Base-by-base conservation (phyloP, 2,329 filamentous ascomycete genomes). In the Cytospora leucostoma region DNA sequence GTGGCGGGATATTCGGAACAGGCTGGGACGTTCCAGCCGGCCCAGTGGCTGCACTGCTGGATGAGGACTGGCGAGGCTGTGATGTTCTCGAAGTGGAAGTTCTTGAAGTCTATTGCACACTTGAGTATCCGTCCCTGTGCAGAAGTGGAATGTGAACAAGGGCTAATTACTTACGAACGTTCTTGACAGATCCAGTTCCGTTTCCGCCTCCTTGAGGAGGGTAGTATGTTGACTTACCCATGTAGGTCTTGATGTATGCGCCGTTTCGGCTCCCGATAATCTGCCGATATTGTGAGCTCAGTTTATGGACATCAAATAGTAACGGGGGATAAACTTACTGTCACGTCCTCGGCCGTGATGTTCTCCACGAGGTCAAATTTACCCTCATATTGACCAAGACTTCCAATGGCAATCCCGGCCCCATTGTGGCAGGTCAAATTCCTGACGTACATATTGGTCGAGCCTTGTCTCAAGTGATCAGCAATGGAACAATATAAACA, bases 51-150 rank as follows among this genome's bases (percentile, higher is more conserved):
- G 59, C 59, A 61, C 40, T 61, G 59, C 15, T 61, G 33, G 7
- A 61, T 8, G 33, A 61, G 59, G 32, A 61, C 59, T 3, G 59
- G 59, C 6, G 59, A 38, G 15, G 59, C 51, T 7, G 59, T 61
- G 59, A 61, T 61, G n/a, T 61, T 61, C 15, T 56, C 51, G n/a
- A 61, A 38, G 32, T 56, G 52, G 52, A 61, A 61, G 15, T 56
- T 61, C 8, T 61, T 56, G 59, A 61, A 61, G 12, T 55, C 59
- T 37, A 3, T 6, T 7, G 11, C 33, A 7, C 4, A 5, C 21
- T 35, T 51, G 17, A 27, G 34, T 8, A 10, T 38, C 4, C n/a
- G n/a, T 17, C 7, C 10, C 7, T 19, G 11, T 38, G 12, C 11
- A n/a, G 7, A 52, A 38, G 21, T 7, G 19, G 19, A 33, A 44